A percentile compares a stretch with the other conserved stretches of the same genome.
phyloP scores from a whole-genome alignment of 352 stramenopile genomes.

The Pelagophyceae sp. region DNA sequence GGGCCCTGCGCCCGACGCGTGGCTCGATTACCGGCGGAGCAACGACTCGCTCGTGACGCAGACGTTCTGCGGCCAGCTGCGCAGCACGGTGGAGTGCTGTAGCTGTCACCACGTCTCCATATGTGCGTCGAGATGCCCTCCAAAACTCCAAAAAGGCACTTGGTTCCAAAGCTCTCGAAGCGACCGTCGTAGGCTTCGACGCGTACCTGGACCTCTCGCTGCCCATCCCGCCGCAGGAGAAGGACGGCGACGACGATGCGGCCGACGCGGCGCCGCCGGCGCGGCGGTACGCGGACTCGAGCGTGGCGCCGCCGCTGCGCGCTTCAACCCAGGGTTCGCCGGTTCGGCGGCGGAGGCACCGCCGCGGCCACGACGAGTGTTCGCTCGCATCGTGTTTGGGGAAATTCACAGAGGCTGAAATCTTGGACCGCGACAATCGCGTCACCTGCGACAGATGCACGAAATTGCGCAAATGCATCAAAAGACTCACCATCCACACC shows the following conservation, averaged over 20 bases:
- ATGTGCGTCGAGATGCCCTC: no score
- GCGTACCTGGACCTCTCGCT: slow-evolving; percentile 75
- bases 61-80: slow-evolving; percentile 74
- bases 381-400: slow-evolving; percentile 29
- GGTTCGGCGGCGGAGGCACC: no score
- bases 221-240: slow-evolving; percentile 50
- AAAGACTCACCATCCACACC: slow-evolving; percentile 23
- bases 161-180: no score
- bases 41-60: slow-evolving; percentile 82
- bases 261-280: neutral
- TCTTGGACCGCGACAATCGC: slow-evolving; percentile 31
- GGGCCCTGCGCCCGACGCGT: slow-evolving; percentile 49
- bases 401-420: slow-evolving; percentile 27
- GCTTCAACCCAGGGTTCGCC: no score
- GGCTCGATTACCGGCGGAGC: slow-evolving; percentile 72
- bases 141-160: no score
- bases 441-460: slow-evolving; percentile 27
- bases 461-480: slow-evolving; percentile 25
- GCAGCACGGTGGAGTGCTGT: slow-evolving; percentile 68
- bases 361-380: neutral
- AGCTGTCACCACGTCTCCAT: slow-evolving; percentile 65
- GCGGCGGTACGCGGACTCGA: neutral
- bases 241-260: neutral
- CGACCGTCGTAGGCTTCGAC: slow-evolving; percentile 76
- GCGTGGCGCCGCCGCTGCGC: neutral